Evolutionary conservation across 192 early-diverging fungal genomes (phyloP), one percentile per base, ranked within the genome.

Genomic region (Pilobolus umbonatus): DNA sequence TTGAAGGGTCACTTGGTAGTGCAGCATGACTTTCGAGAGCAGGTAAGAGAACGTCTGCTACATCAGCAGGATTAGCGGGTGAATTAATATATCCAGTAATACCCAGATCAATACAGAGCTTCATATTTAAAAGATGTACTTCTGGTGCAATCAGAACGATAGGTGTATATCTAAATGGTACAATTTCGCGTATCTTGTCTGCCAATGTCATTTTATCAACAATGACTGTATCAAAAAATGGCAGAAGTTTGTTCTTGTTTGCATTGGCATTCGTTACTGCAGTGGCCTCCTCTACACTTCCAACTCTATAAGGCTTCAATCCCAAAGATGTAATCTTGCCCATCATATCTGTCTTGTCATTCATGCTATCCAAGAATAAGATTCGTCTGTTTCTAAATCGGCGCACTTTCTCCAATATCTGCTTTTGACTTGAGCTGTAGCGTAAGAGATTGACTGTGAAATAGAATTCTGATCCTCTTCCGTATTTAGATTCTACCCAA

Each of bases 381-480:
- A 88, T 69, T 51, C 83, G 75, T 58, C 84, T 76, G 62, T 79
- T 80, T 45, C 75, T 59, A 51, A 84, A 83, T 6, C 80, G 82
- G 62, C 63, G 66, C 46, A 74, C 69, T 63, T 74, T 78, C 19
- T 72, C 60, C 31, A 70, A 58, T 21, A 76, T 66, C 30, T 68
- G 60, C 9, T 75, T 69, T 47, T 60, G 65, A 2, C 42, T 64
- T 61, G 72, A 69, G 30, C 52, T 57, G 11, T 60, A 68, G 8
- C 71, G 69, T 28, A 65, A 77, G 28, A 85, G 67, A 35, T 78
- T 76, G 40, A 83, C 68, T 10, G 86, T 89, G 49, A 93, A 89
- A 64, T 75, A 85, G 75, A 93, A 93, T 56, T 80, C 77, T 0
- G 88, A 88, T 36, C 90, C 88, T 26, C 76, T 65, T n/a, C 85